A percentile compares a stretch with the other conserved stretches of the same genome.
Conservation (phyloP, 2,329 filamentous ascomycete species). For the Penicillium crustosum region DNA sequence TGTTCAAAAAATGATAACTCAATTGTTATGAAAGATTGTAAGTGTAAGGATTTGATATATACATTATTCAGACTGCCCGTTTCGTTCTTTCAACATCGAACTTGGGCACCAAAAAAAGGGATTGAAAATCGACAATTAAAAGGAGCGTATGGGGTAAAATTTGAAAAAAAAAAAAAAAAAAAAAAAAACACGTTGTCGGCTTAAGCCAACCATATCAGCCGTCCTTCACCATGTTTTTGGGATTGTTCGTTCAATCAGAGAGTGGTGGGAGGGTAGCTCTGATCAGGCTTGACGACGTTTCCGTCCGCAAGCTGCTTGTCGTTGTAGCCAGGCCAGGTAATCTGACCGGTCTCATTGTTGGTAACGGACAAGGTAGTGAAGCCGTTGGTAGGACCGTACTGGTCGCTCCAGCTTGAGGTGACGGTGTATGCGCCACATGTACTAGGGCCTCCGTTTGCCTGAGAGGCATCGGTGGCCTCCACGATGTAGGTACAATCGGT, state of each 20-base stretch:
- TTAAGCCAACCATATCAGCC: background rate
- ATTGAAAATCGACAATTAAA: background rate
- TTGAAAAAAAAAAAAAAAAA: no score
- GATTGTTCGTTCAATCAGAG: background rate
- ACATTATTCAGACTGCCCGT: background rate
- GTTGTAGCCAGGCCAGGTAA: background rate
- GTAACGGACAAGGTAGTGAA: conserved; percentile 56
- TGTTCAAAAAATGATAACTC: background rate
- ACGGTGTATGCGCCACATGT: conserved; percentile 52
- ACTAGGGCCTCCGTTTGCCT: background rate
- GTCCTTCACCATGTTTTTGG: background rate
- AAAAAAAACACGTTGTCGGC: no score
- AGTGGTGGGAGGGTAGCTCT: background rate
- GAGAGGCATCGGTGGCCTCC: background rate
- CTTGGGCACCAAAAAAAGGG: background rate
- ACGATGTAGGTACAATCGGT: background rate
- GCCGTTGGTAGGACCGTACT: conserved; percentile 53
- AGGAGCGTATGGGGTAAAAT: background rate
- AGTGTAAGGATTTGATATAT: background rate
- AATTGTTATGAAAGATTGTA: background rate
- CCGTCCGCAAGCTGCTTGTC: background rate
- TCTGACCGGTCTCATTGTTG: conserved; percentile 1
- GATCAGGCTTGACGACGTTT: background rate
- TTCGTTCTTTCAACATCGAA: background rate
- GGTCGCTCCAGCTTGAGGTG: conserved; percentile 55